phyloP scores from a whole-genome alignment of 148 eudicot genomes.

The Linanthus parryae region DNA sequence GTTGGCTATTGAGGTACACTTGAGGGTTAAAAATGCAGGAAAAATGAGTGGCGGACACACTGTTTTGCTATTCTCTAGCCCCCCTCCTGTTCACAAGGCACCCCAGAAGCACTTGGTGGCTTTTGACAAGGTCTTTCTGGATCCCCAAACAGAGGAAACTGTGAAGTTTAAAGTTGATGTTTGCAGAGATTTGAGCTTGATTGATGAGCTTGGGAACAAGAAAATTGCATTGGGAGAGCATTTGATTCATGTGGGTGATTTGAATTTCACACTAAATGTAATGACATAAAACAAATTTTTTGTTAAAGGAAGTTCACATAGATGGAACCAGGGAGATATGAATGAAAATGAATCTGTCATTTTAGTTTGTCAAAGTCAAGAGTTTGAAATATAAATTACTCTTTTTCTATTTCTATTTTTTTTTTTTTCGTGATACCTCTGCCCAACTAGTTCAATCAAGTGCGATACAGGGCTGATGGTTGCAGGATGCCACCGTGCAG shows the following conservation, averaged over 20 bases:
- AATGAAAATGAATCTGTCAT: too few relatives aligned
- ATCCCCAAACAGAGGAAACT: slow-evolving; percentile 30
- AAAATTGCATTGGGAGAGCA: slow-evolving; percentile 68
- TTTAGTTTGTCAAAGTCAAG: too few relatives aligned
- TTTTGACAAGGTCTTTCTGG: slow-evolving; percentile 63
- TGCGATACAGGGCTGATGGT: too few relatives aligned
- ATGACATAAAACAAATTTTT: too few relatives aligned
- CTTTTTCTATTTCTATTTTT: too few relatives aligned
- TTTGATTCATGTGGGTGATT: slow-evolving; percentile 61
- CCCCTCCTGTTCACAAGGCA: slow-evolving; percentile 59
- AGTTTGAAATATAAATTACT: too few relatives aligned
- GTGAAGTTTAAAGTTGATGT: slow-evolving; percentile 62
- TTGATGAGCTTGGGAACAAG: slow-evolving; percentile 55
- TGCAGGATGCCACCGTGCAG: too few relatives aligned
- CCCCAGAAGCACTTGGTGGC: slow-evolving; percentile 75
- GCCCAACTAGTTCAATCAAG: too few relatives aligned
- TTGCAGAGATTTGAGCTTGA: slow-evolving; percentile 84
- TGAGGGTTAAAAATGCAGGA: slow-evolving; percentile 59
- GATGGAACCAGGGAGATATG: too few relatives aligned
- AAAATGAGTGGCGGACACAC: slow-evolving; percentile 53
- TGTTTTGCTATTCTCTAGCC: slow-evolving; percentile 54
- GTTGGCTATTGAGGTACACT: slow-evolving; percentile 41
- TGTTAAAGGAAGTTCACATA: too few relatives aligned
- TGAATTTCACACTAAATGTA: too few relatives aligned
- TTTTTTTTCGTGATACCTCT: too few relatives aligned